Percentiles rank a stretch among this genome's conserved stretches.
phyloP scores from a whole-genome alignment of 495 filamentous ascomycete species.

The Hypoxylon lienhwacheense region DNA sequence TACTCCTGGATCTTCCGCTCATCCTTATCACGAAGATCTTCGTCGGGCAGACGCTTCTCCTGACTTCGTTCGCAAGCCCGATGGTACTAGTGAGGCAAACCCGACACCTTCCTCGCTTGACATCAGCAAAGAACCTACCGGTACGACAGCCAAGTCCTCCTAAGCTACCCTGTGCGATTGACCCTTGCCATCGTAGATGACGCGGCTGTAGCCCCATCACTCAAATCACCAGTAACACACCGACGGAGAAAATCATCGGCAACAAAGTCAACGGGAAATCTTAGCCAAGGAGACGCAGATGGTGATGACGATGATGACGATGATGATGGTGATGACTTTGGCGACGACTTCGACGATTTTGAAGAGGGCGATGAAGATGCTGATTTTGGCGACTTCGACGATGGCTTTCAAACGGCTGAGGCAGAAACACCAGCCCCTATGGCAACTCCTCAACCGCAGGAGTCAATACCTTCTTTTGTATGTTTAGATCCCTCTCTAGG shows the following conservation, averaged over 20 bases:
- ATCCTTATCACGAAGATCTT: conserved; percentile 42
- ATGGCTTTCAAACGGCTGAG: conserved; percentile 72
- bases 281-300: conserved; percentile 45
- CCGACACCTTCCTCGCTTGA: conserved; percentile 34
- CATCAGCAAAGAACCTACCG: conserved; percentile 35
- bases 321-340: conserved; percentile 70
- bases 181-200: conserved; percentile 45
- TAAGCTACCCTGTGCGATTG: conserved; percentile 42
- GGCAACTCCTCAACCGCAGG: conserved; percentile 50
- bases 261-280: conserved; percentile 40
- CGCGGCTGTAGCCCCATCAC: conserved; percentile 38
- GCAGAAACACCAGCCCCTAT: conserved; percentile 49
- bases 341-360: conserved; percentile 96
- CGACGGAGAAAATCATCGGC: conserved; percentile 46
- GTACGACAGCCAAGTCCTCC: conserved; percentile 44
- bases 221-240: conserved; percentile 32
- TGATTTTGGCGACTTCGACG: conserved; percentile 91
- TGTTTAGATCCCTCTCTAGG: conserved; percentile 39
- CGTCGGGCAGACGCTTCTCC: conserved; percentile 50
- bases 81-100: conserved; percentile 41
- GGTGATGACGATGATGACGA: conserved; percentile 50
- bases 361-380: conserved; percentile 74
- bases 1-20: conserved; percentile 45
- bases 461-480: conserved; percentile 56
- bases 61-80: conserved; percentile 51